These are phyloP conservation scores for Dothiorella sarmentorum DNA, from an alignment of 2,329 filamentous ascomycete genomes.

Conservation along the genomic window DNA sequence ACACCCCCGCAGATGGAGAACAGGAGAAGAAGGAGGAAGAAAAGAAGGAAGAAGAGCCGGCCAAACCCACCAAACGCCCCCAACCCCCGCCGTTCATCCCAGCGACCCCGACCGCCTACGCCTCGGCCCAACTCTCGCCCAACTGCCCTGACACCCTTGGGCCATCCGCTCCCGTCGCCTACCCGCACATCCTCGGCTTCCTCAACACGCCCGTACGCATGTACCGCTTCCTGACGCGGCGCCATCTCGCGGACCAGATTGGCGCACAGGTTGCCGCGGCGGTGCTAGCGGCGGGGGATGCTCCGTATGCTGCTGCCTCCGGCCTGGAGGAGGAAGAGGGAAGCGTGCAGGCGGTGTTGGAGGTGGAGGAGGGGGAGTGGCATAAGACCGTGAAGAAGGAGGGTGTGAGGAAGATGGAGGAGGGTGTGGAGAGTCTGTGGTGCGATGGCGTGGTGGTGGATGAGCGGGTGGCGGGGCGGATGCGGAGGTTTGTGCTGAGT, in stretches of 20 bases:
- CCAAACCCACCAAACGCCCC: slow-evolving; percentile 48
- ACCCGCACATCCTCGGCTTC: slow-evolving; percentile 92
- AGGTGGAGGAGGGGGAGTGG: slow-evolving; percentile 76
- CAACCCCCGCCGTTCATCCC: slow-evolving; percentile 71
- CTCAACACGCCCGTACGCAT: slow-evolving; percentile 82
- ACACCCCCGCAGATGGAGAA: slow-evolving; percentile 23
- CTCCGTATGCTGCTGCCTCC: too few species aligned
- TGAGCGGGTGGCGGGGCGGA: slow-evolving; percentile 68
- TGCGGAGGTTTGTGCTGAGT: slow-evolving; percentile 72
- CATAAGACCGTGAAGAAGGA: slow-evolving; percentile 70
- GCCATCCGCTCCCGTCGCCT: slow-evolving; percentile 67
- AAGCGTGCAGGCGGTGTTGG: slow-evolving; percentile 58
- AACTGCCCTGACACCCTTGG: slow-evolving; percentile 68
- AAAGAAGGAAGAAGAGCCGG: slow-evolving; percentile 39
- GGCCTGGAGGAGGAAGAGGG: slow-evolving; percentile 38
- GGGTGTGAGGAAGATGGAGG: slow-evolving; percentile 41
- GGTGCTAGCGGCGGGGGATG: slow-evolving; percentile 63
- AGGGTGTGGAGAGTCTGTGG: slow-evolving; percentile 63
- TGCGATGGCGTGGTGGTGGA: slow-evolving; percentile 72
- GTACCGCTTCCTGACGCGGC: slow-evolving; percentile 81
- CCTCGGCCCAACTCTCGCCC: slow-evolving; percentile 60
- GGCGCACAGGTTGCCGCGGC: slow-evolving; percentile 84
- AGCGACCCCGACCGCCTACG: slow-evolving; percentile 66
- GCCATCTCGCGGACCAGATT: slow-evolving; percentile 79
- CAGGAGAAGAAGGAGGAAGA: slow-evolving; percentile 29